Evolutionary conservation across 73 alveolate genomes (phyloP), one percentile per base, ranked within the genome.

Genomic region (Symbiodinium natans): DNA sequence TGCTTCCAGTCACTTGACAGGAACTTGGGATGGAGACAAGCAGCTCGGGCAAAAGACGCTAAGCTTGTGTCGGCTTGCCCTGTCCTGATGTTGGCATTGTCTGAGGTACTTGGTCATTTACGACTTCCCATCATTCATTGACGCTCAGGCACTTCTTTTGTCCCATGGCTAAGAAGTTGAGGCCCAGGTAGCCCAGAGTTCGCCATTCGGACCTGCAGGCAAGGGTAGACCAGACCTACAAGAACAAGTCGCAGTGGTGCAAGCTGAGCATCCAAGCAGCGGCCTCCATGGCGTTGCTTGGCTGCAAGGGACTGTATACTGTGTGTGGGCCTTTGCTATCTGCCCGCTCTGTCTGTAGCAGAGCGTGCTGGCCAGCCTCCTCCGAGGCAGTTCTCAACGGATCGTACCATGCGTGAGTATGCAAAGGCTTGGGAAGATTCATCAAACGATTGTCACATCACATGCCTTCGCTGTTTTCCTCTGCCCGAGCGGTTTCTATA

Each of bases 361-460:
- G n/a, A n/a, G n/a, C n/a, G n/a, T n/a, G n/a, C n/a, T n/a, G n/a
- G n/a, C n/a, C n/a, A n/a, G n/a, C n/a, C n/a, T n/a, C n/a, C n/a
- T 40, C 39, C 31, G 80, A 90, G 97, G 97, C 87, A 99, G 96
- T 99, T 99, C 99, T 99, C 99, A 38, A 99, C 99, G 15, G 99
- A 99, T 93, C 98, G 99, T 39, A 99, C 99, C 84, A 99, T 99
- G 99, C 86, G 87, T 42, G 99, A 99, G 99, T 99, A 99, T 92
- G 99, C 99, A 96, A 88, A 98, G 52, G 99, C 40, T n/a, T 9
- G 80, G 36, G 74, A 9, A 5, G 5, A 5, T 27, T 29, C 19
- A 9, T 46, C 59, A 46, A 46, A n/a, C 99, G 1, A 99, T 99
- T 80, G n/a, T n/a, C n/a, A n/a, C n/a, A n/a, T n/a, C n/a, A n/a